Evolutionary conservation across 1,284 basidiomycete genomes (phyloP).

Genomic region (Taiwanofungus camphoratus): DNA sequence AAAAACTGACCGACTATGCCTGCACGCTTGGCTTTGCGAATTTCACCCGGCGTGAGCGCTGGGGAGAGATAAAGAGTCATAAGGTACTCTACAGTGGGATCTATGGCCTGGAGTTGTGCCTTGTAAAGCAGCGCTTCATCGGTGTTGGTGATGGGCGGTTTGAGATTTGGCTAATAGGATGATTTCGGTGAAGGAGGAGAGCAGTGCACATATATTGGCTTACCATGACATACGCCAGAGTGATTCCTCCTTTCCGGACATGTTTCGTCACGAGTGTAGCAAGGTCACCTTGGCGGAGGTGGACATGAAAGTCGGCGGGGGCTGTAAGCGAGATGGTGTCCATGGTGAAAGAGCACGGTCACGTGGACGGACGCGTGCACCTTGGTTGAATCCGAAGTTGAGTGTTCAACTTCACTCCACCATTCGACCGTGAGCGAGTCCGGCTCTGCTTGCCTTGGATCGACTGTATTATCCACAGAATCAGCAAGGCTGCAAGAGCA

Average conservation of each 20-base stretch:
- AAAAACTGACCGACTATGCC: conserved; percentile 71
- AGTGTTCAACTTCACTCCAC: conserved; percentile 8
- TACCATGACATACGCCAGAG: conserved; percentile 96
- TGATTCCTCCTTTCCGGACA: conserved; percentile 85
- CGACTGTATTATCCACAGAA: neutral
- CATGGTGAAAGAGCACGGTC: conserved; percentile 16
- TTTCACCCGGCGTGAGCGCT: conserved; percentile 86
- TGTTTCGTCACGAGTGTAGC: conserved; percentile 87
- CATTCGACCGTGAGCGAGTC: neutral
- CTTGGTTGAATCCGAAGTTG: neutral
- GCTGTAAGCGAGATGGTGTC: conserved; percentile 52
- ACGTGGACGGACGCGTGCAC: conserved; percentile 21
- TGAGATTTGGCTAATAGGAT: conserved; percentile 78
- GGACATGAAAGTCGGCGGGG: conserved; percentile 96
- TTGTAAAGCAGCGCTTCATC: conserved; percentile 83
- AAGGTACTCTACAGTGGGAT: conserved; percentile 79
- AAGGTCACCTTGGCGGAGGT: conserved; percentile 86
- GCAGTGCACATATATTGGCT: conserved; percentile 14
- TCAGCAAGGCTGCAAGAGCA: neutral
- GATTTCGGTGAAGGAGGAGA: conserved; percentile 3
- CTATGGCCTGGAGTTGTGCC: conserved; percentile 67
- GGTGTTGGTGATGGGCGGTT: conserved; percentile 87
- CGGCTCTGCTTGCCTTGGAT: neutral
- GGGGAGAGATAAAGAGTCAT: conserved; percentile 96
- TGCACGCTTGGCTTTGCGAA: conserved; percentile 78